Conservation (phyloP, 2,329 filamentous ascomycete species). For the Aspergillus sp. region DNA sequence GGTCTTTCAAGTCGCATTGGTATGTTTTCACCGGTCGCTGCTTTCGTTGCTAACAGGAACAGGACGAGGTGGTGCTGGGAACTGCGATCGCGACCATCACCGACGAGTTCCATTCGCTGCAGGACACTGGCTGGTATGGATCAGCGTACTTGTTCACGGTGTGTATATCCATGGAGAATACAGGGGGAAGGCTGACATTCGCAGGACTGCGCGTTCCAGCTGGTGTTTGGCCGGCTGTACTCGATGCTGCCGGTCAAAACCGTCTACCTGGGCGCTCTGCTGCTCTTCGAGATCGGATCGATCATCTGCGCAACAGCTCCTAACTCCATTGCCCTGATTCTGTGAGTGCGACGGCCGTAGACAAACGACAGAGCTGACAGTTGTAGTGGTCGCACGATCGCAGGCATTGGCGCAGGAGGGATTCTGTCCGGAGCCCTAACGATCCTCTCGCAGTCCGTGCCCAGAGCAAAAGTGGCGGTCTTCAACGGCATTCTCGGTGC, state of each 20-base stretch:
- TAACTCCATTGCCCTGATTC: constrained; percentile 18
- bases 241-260: constrained; percentile 13
- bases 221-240: constrained; percentile 6
- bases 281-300: constrained; percentile 26
- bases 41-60: background rate
- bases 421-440: background rate
- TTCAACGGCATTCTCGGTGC: background rate
- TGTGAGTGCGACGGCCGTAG: background rate
- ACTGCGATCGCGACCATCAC: constrained; percentile 37
- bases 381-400: background rate
- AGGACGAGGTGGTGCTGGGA: constrained; percentile 30
- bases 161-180: too few species aligned
- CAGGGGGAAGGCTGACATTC: too few species aligned
- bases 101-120: constrained; percentile 28
- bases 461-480: background rate
- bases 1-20: background rate
- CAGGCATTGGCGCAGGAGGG: constrained; percentile 2
- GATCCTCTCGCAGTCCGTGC: background rate
- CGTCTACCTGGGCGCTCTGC: constrained; percentile 20
- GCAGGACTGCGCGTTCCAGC: background rate
- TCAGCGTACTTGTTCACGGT: constrained; percentile 2
- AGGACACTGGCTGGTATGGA: constrained; percentile 8
- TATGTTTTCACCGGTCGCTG: background rate
- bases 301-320: constrained; percentile 22
- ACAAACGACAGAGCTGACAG: background rate